Conservation (phyloP, 2,329 filamentous ascomycete species). For the Parastagonospora avenae region DNA sequence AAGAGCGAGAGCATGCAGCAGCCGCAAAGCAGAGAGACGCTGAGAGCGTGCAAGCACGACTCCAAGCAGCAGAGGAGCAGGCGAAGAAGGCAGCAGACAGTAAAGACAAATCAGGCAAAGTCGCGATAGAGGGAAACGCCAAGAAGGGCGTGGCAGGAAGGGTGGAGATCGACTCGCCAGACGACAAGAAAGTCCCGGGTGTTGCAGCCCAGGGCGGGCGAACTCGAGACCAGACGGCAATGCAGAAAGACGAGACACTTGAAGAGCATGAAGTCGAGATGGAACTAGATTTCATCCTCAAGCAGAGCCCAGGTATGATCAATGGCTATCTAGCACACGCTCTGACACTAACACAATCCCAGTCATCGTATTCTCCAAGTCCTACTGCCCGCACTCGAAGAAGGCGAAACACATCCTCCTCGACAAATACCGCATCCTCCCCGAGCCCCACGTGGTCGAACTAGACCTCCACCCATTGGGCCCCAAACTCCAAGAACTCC, state of each 20-base stretch:
- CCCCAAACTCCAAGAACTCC: slow-evolving; percentile 69
- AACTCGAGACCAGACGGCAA: slow-evolving; percentile 45
- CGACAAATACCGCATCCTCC: slow-evolving; percentile 81
- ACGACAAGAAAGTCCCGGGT: slow-evolving; percentile 39
- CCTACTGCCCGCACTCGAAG: slow-evolving; percentile 85
- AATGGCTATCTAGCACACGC: neutral
- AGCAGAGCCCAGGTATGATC: slow-evolving; percentile 75
- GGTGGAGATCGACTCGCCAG: slow-evolving; percentile 53
- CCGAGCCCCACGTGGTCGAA: slow-evolving; percentile 85
- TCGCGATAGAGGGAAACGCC: slow-evolving; percentile 40
- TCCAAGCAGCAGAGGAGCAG: slow-evolving; percentile 71
- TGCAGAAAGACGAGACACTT: slow-evolving; percentile 56
- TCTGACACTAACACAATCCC: slow-evolving; percentile 12
- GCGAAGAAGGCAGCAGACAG: slow-evolving; percentile 72
- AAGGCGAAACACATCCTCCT: slow-evolving; percentile 85
- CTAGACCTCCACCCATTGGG: slow-evolving; percentile 83
- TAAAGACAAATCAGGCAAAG: slow-evolving; percentile 60
- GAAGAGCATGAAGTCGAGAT: slow-evolving; percentile 69
- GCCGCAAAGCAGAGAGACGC: slow-evolving; percentile 54
- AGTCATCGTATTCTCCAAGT: slow-evolving; percentile 97
- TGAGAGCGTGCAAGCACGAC: slow-evolving; percentile 63
- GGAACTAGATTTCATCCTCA: slow-evolving; percentile 79
- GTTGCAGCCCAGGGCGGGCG: slow-evolving; percentile 54
- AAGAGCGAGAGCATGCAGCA: slow-evolving; percentile 42
- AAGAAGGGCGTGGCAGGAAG: slow-evolving; percentile 60